Percentiles rank a stretch among this genome's conserved stretches.
These are phyloP conservation scores for Kandelia obovata DNA, from an alignment of 345 rosid genomes.

Conservation along the genomic window DNA sequence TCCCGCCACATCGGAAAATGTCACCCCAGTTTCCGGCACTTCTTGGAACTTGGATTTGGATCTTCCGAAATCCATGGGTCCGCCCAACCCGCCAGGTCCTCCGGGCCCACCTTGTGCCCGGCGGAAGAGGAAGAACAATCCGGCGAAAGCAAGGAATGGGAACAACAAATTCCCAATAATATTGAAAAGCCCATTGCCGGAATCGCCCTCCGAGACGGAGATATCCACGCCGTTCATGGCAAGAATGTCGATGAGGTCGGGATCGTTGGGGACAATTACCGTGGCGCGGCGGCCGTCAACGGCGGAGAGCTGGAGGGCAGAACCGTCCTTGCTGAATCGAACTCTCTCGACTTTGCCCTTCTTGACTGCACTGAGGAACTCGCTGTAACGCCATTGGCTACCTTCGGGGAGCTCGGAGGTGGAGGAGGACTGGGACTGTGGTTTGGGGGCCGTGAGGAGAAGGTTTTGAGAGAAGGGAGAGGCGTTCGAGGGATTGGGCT, in stretches of 20 bases:
- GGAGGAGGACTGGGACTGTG: conserved; percentile 37
- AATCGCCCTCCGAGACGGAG: conserved; percentile 70
- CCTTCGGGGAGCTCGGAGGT: conserved; percentile 64
- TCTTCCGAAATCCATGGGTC: conserved; percentile 80
- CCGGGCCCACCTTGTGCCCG: conserved; percentile 71
- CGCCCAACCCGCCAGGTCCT: conserved; percentile 81
- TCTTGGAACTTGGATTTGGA: conserved; percentile 80
- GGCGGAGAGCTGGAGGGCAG: conserved; percentile 56
- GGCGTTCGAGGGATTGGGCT: conserved; percentile 32
- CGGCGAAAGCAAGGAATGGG: conserved; percentile 64
- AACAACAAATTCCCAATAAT: conserved; percentile 62
- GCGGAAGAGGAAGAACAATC: conserved; percentile 59
- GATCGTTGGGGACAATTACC: conserved; percentile 64
- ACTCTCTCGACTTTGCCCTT: conserved; percentile 74
- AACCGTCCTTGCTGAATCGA: conserved; percentile 71
- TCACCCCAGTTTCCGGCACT: conserved; percentile 79
- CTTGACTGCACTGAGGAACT: conserved; percentile 70
- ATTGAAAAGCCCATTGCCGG: conserved; percentile 55
- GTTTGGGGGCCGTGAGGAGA: conserved; percentile 55
- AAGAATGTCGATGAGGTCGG: conserved; percentile 62
- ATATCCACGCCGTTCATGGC: conserved; percentile 82
- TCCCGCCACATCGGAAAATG: conserved; percentile 76
- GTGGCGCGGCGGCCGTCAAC: conserved; percentile 67
- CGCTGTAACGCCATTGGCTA: conserved; percentile 75
- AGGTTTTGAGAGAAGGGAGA: conserved; percentile 52